These are phyloP conservation scores for Echinochloa phyllopogon DNA, from an alignment of 176 grass and related monocot genomes.

Conservation along the genomic window DNA sequence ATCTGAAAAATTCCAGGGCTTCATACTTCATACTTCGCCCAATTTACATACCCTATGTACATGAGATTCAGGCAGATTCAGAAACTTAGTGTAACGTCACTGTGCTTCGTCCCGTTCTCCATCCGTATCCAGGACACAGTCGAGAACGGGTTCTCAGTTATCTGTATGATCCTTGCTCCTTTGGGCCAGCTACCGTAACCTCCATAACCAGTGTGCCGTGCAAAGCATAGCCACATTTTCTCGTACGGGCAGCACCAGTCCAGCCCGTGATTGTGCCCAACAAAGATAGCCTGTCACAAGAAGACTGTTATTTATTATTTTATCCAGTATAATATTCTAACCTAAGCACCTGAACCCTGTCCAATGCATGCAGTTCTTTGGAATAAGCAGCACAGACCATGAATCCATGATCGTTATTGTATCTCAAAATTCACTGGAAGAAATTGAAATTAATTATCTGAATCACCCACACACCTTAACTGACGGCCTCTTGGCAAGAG, in stretches of 20 bases:
- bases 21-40: not conserved
- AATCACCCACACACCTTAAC: constrained; percentile 53
- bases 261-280: constrained; percentile 89
- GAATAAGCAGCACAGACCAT: not conserved
- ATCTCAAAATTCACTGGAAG: not conserved
- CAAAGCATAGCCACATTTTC: constrained; percentile 79
- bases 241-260: constrained; percentile 93
- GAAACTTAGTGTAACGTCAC: constrained; percentile 53
- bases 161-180: constrained; percentile 71
- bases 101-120: constrained; percentile 72
- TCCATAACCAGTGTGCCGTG: constrained; percentile 77
- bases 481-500: constrained; percentile 63
- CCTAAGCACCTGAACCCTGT: not conserved
- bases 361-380: not conserved
- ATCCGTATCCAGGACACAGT: constrained; percentile 77
- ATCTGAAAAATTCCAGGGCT: not conserved
- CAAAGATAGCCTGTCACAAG: constrained; percentile 69
- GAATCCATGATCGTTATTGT: not conserved
- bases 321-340: not conserved
- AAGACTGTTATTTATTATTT: not conserved
- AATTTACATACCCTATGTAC: not conserved
- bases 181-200: constrained; percentile 77
- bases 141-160: constrained; percentile 53
- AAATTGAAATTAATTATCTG: not conserved
- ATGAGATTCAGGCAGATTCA: constrained; percentile 17